Percentiles rank a stretch among this genome's conserved stretches.
Conservation (phyloP, 208 protist species). For the Crithidia fasciculata region DNA sequence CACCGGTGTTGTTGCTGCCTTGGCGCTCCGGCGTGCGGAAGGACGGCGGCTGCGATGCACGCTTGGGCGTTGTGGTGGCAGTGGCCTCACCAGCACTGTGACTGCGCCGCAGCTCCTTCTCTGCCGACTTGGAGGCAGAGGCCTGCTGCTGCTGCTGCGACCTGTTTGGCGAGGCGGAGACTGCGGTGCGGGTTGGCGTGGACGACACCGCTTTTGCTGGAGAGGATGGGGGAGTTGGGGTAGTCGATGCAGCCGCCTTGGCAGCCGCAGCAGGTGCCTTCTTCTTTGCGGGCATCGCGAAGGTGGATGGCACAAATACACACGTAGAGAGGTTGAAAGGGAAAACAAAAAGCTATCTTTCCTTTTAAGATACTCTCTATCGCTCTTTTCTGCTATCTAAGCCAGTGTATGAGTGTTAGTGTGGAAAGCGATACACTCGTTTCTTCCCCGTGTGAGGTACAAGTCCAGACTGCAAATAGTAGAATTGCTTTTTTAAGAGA, state of each 20-base stretch:
- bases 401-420: too few species aligned
- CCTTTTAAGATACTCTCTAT: too few species aligned
- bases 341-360: too few species aligned
- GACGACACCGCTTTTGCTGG: constrained; percentile 2
- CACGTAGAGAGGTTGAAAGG: too few species aligned
- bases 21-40: constrained; percentile 12
- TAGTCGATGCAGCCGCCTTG: constrained; percentile 2
- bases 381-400: too few species aligned
- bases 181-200: not conserved
- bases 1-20: not conserved
- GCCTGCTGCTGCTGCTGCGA: not conserved
- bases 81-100: not conserved
- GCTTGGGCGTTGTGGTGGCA: constrained; percentile 18
- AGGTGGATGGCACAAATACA: too few species aligned
- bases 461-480: too few species aligned
- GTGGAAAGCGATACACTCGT: too few species aligned
- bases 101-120: constrained; percentile 7
- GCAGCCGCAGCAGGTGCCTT: constrained; percentile 5
- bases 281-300: constrained; percentile 23
- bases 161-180: not conserved
- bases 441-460: too few species aligned
- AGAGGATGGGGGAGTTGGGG: constrained; percentile 5
- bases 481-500: too few species aligned
- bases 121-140: not conserved
- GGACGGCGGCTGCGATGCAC: constrained; percentile 4